These are phyloP conservation scores for Xylaria curta DNA, from an alignment of 495 filamentous ascomycete species.

Conservation along the genomic window DNA sequence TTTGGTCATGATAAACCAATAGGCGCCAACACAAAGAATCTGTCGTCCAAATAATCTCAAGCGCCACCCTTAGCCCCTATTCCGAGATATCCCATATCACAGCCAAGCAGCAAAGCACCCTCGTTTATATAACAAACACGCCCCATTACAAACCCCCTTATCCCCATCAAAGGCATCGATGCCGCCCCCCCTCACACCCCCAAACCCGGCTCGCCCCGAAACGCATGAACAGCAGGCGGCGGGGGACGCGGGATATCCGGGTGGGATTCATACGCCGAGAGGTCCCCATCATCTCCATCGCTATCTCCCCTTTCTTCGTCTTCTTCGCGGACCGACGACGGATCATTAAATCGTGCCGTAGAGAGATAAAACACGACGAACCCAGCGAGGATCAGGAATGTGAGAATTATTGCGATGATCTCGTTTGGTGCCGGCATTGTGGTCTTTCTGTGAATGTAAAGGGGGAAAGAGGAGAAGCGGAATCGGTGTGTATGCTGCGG, in stretches of 20 bases:
- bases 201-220: slow-evolving; percentile 3
- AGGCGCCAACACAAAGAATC: too few species aligned
- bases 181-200: background rate
- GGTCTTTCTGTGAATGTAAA: too few species aligned
- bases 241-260: background rate
- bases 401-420: background rate
- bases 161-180: background rate
- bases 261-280: background rate
- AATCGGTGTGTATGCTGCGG: background rate
- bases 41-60: too few species aligned
- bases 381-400: background rate
- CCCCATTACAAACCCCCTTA: background rate
- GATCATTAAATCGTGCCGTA: background rate
- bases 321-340: background rate
- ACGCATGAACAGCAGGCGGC: background rate
- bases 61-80: background rate
- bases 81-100: background rate
- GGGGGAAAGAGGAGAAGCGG: too few species aligned
- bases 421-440: slow-evolving; percentile 18
- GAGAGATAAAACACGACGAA: background rate
- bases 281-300: background rate
- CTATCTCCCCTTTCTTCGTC: background rate
- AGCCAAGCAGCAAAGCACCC: too few species aligned
- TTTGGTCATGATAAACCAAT: too few species aligned
- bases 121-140: too few species aligned